These are phyloP conservation scores for Trichosporon sp. DNA, from an alignment of 1,284 basidiomycete species.

Conservation along the genomic window DNA sequence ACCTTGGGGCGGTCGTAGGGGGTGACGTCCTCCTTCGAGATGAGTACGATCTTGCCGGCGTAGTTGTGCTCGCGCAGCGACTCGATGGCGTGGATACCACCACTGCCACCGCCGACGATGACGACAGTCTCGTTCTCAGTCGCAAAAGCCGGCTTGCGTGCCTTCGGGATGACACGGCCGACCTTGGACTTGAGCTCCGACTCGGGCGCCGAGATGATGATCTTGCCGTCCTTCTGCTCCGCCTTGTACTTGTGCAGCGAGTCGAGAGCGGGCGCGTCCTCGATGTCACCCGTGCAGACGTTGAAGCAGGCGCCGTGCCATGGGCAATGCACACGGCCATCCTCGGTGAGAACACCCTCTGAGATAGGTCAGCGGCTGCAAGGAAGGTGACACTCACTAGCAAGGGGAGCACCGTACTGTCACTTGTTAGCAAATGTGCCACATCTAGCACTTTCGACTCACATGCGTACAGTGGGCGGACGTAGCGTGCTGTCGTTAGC, in stretches of 20 bases:
- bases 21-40: slow-evolving; percentile 76
- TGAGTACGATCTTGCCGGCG: slow-evolving; percentile 72
- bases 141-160: slow-evolving; percentile 52
- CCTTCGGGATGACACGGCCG: slow-evolving; percentile 59
- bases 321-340: slow-evolving; percentile 79
- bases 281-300: slow-evolving; percentile 67
- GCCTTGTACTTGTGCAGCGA: slow-evolving; percentile 81
- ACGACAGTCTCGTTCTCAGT: slow-evolving; percentile 65
- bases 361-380: slow-evolving; percentile 31
- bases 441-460: slow-evolving; percentile 25
- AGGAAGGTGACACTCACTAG: slow-evolving; percentile 34
- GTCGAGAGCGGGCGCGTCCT: slow-evolving; percentile 87
- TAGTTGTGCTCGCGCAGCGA: slow-evolving; percentile 83
- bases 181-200: slow-evolving; percentile 72
- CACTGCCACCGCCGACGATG: slow-evolving; percentile 79
- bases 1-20: slow-evolving; percentile 87
- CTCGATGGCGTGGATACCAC: slow-evolving; percentile 77
- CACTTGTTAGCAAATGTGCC: slow-evolving; percentile 9
- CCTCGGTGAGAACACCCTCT: slow-evolving; percentile 81
- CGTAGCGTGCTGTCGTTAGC: slow-evolving; percentile 63
- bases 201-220: slow-evolving; percentile 74
- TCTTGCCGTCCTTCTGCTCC: slow-evolving; percentile 66
- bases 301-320: slow-evolving; percentile 96
- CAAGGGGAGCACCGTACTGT: slow-evolving; percentile 53
- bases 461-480: slow-evolving; percentile 83